phyloP scores from a whole-genome alignment of 2,329 filamentous ascomycete species.

The Shiraia sp. region DNA sequence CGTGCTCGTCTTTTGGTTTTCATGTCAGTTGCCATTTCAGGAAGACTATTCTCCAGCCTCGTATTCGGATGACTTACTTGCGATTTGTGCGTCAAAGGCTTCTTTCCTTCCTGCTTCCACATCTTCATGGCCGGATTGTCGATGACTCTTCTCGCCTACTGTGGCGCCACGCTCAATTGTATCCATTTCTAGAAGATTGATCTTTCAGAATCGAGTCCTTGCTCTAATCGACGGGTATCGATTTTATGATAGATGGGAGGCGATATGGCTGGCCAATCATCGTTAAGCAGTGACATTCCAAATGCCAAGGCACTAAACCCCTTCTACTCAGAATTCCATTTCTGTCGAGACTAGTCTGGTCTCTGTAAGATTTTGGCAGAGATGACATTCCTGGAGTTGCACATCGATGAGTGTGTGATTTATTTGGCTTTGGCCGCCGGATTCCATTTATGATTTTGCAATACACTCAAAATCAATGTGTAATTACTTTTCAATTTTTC shows the following conservation, averaged over 20 bases:
- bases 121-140: slow-evolving; percentile 7
- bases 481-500: too few relatives aligned
- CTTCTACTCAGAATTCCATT: too few relatives aligned
- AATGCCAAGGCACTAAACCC: slow-evolving; percentile 5
- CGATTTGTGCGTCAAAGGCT: background rate
- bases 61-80: background rate
- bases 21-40: slow-evolving; percentile 2
- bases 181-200: slow-evolving; percentile 12
- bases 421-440: too few relatives aligned
- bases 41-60: slow-evolving; percentile 1
- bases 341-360: too few relatives aligned
- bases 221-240: background rate
- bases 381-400: background rate
- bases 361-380: background rate
- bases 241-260: background rate
- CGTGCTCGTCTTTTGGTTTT: slow-evolving; percentile 1
- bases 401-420: too few relatives aligned
- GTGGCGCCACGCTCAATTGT: slow-evolving; percentile 18
- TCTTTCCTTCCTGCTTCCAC: slow-evolving; percentile 8
- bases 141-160: slow-evolving; percentile 1
- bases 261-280: slow-evolving; percentile 9
- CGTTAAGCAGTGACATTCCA: slow-evolving; percentile 10
- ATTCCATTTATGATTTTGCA: too few relatives aligned
- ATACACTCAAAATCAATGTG: too few relatives aligned
- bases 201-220: background rate